Evolutionary conservation across 495 filamentous ascomycete species (phyloP).

Genomic region (Wilcoxina mikolae): DNA sequence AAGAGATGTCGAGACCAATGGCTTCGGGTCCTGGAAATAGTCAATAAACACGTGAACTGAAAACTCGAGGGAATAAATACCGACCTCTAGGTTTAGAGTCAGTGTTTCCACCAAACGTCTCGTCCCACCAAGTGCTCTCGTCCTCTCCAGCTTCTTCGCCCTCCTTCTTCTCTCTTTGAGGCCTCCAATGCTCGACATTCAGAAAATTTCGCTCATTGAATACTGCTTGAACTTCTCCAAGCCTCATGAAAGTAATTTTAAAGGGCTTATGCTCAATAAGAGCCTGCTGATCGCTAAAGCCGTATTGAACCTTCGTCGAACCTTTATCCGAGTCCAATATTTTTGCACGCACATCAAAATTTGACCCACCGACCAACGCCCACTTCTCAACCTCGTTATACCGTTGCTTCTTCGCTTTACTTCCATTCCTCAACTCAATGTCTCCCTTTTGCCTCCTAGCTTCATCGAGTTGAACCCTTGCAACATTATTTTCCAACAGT

Average conservation of each 20-base stretch:
- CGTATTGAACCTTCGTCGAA: slow-evolving; percentile 65
- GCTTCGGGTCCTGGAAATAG: slow-evolving; percentile 53
- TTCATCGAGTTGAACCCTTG: slow-evolving; percentile 78
- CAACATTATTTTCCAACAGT: slow-evolving; percentile 76
- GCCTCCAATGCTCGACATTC: slow-evolving; percentile 91
- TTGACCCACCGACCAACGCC: slow-evolving; percentile 67
- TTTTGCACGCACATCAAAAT: slow-evolving; percentile 51
- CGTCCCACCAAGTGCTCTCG: slow-evolving; percentile 93
- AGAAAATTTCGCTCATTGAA: slow-evolving; percentile 75
- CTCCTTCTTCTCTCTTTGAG: slow-evolving; percentile 57
- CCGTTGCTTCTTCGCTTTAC: slow-evolving; percentile 72
- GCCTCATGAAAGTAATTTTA: slow-evolving; percentile 65
- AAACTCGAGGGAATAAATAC: neutral
- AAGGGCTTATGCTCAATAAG: slow-evolving; percentile 73
- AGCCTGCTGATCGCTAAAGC: slow-evolving; percentile 57
- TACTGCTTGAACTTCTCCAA: slow-evolving; percentile 66
- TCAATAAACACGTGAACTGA: slow-evolving; percentile 5
- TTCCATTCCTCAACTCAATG: slow-evolving; percentile 71
- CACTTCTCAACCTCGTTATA: slow-evolving; percentile 85
- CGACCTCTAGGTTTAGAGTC: slow-evolving; percentile 71
- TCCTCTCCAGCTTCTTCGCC: slow-evolving; percentile 48
- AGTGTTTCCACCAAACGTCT: slow-evolving; percentile 83
- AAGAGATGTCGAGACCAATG: slow-evolving; percentile 76
- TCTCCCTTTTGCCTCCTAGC: slow-evolving; percentile 76
- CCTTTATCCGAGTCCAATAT: slow-evolving; percentile 37